Conservation (phyloP, 768 basidiomycete genomes). For the Trametes cinnabarina region DNA sequence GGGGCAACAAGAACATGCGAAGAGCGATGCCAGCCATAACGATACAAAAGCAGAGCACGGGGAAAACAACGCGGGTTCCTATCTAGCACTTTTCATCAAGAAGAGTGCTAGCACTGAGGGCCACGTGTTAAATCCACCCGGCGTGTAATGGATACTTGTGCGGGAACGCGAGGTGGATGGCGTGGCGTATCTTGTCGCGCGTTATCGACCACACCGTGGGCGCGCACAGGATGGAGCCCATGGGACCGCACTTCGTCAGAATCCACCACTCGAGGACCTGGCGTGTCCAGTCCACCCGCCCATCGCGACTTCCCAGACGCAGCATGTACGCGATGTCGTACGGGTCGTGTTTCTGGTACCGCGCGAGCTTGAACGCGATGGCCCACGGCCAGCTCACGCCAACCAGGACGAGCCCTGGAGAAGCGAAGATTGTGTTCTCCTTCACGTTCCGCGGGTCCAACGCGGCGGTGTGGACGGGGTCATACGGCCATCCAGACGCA, state of each 20-base stretch:
- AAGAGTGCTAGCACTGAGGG: too few relatives aligned
- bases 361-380: constrained; percentile 68
- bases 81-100: too few relatives aligned
- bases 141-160: background rate
- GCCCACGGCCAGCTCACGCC: constrained; percentile 72
- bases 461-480: constrained; percentile 60
- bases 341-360: constrained; percentile 62
- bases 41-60: too few relatives aligned
- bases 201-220: constrained; percentile 40
- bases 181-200: constrained; percentile 52
- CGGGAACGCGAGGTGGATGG: constrained; percentile 35
- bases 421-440: constrained; percentile 56
- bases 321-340: constrained; percentile 66
- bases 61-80: too few relatives aligned
- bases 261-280: constrained; percentile 58
- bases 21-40: background rate
- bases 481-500: constrained; percentile 35
- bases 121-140: background rate
- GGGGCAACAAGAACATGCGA: background rate
- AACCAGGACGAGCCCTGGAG: constrained; percentile 52
- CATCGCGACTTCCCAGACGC: constrained; percentile 54
- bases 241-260: constrained; percentile 54
- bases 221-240: constrained; percentile 56
- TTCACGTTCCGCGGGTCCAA: constrained; percentile 49
- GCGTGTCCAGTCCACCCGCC: constrained; percentile 54